Percentiles rank a stretch among this genome's conserved stretches.
These are phyloP conservation scores for Nadsonia commutata DNA, from an alignment of 1,139 yeast genomes.

Conservation along the genomic window DNA sequence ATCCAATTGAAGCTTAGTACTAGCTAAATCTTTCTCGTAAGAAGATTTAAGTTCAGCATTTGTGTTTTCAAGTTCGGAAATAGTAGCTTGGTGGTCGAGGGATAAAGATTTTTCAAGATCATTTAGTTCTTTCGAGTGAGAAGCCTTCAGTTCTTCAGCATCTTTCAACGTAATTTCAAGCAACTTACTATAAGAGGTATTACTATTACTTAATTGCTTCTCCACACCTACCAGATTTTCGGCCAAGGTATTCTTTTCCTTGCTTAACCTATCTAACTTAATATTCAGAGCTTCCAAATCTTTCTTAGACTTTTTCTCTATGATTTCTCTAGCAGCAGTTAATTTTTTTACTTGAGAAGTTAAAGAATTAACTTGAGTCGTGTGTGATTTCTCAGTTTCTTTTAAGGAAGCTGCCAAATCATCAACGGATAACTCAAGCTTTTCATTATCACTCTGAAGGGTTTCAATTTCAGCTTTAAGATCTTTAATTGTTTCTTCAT, in stretches of 20 bases:
- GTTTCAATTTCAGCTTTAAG: conserved; percentile 3
- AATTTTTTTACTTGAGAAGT: conserved; percentile 3
- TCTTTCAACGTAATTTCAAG: conserved; percentile 6
- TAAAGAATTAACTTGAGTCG: neutral
- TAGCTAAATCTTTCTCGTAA: no score
- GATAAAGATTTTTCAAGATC: conserved; percentile 5
- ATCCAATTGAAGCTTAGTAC: neutral
- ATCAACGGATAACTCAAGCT: neutral
- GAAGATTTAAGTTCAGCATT: neutral
- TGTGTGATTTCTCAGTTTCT: neutral
- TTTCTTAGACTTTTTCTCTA: conserved; percentile 5
- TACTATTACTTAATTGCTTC: conserved; percentile 1
- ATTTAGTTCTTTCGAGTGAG: conserved; percentile 2
- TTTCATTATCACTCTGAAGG: neutral
- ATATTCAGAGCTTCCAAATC: conserved; percentile 4
- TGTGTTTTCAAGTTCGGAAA: conserved; percentile 1
- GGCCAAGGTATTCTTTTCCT: neutral
- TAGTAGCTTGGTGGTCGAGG: neutral
- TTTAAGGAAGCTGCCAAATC: neutral
- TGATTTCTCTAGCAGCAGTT: conserved; percentile 5
- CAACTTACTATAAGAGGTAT: conserved; percentile 5
- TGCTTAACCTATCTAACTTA: neutral
- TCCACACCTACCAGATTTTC: conserved; percentile 3
- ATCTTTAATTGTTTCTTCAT: conserved; percentile 2
- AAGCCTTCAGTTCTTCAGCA: conserved; percentile 1